Evolutionary conservation across 2,329 filamentous ascomycete genomes (phyloP).

Genomic region (Ceratocystis destructans): DNA sequence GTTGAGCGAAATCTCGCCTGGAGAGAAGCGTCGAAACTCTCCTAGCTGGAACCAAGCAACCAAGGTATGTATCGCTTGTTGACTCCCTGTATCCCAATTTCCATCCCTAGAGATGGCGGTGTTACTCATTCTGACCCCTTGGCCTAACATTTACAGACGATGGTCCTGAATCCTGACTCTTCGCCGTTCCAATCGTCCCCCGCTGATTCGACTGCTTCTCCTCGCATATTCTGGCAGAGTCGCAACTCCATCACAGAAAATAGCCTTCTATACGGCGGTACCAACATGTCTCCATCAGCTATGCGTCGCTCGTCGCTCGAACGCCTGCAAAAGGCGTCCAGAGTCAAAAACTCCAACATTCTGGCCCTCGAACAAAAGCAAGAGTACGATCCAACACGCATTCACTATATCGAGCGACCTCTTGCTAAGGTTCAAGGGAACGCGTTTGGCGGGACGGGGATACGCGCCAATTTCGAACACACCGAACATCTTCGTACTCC

Average conservation of each 20-base stretch:
- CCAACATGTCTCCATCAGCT: conserved; percentile 46
- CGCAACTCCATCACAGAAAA: conserved; percentile 60
- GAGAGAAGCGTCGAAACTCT: conserved; percentile 78
- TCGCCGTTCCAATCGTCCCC: conserved; percentile 81
- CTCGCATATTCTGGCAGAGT: conserved; percentile 84
- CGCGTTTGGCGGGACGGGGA: conserved; percentile 45
- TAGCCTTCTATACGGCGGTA: conserved; percentile 46
- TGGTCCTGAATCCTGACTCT: conserved; percentile 55
- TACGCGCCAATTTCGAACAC: conserved; percentile 33
- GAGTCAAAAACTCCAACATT: conserved; percentile 97
- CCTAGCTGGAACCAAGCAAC: conserved; percentile 69
- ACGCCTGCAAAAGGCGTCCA: conserved; percentile 83
- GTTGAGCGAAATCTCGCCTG: conserved; percentile 76
- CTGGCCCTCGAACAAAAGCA: conserved; percentile 83
- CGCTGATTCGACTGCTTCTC: conserved; percentile 35
- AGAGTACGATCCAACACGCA: conserved; percentile 73
- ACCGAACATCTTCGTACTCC: conserved; percentile 24
- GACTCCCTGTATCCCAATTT: conserved; percentile 19
- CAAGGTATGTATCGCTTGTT: conserved; percentile 43
- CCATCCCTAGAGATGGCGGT: conserved; percentile 19
- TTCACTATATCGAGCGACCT: conserved; percentile 69
- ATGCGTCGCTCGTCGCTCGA: conserved; percentile 83
- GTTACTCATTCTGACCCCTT: conserved; percentile 11
- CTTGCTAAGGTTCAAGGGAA: conserved; percentile 64
- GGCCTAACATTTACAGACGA: conserved; percentile 38